Base-by-base conservation (phyloP, 1,284 basidiomycete genomes). In the Exobasidium rhododendri region DNA sequence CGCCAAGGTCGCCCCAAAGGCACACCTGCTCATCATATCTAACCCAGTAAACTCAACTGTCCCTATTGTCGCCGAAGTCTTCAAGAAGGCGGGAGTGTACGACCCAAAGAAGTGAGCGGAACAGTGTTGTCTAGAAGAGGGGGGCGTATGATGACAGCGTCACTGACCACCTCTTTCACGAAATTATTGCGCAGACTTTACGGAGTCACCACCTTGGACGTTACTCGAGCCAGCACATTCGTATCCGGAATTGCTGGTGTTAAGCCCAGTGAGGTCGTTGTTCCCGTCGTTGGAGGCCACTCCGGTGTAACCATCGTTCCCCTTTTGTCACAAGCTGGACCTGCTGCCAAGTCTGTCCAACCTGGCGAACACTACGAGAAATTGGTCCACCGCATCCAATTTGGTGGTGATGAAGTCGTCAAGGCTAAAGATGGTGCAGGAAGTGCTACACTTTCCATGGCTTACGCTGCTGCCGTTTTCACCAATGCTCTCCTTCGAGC, bases 261-360 rank as follows among this genome's bases (percentile, higher is more conserved):
- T 56, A 65, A 70, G 65, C 77, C 77, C 45, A 82, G 72, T 85
- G 92, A 89, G 29, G 84, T 94, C 74, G 84, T 86, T 64, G 89
- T 94, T 43, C 91, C 92, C 52, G 94, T 97, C 66, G 87, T 97
- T 61, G 94, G 96, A 75, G 94, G 94, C 59, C 94, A 97, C 86
- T 92, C 91, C 67, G 94, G 94, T 77, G 88, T 92, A 64, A 97
- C 94, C 58, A 99, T 99, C 76, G 88, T 98, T 49, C 96, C 96
- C 65, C 85, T 98, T 58, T 89, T 98, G 73, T 97, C 93, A 32
- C 93, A 97, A 83, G 87, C 90, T 26, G 83, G 87, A 84, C 66
- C 70, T 59, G 67, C 73, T 35, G 68, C 74, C 49, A 89, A 54
- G 87, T 88, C 35, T 73, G 84, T 22, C 80, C 81, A 59, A 79